Conservation (phyloP, 2,329 filamentous ascomycete genomes). For the Fusarium sp. region DNA sequence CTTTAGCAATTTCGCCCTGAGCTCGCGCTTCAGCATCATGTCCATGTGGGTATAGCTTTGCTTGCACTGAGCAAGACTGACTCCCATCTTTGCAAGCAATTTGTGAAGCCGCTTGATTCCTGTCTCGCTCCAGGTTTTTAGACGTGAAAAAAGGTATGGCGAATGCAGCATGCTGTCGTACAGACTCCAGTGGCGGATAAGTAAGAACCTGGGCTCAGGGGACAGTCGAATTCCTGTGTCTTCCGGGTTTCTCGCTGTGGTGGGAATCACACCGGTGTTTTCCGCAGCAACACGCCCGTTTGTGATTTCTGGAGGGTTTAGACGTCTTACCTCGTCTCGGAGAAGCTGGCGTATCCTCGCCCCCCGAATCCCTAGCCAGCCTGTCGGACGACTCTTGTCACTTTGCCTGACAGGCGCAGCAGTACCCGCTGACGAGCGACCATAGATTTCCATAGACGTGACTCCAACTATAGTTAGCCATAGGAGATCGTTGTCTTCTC, state of each 20-base stretch:
- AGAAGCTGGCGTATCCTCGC: slow-evolving; percentile 86
- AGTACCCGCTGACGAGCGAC: slow-evolving; percentile 83
- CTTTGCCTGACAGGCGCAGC: slow-evolving; percentile 68
- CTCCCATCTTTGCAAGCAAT: slow-evolving; percentile 96
- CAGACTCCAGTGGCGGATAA: slow-evolving; percentile 95
- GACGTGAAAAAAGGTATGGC: slow-evolving; percentile 88
- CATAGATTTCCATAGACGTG: slow-evolving; percentile 92
- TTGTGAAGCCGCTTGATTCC: slow-evolving; percentile 92
- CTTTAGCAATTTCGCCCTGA: slow-evolving; percentile 86
- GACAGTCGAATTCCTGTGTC: slow-evolving; percentile 93
- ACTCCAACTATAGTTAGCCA: slow-evolving; percentile 97
- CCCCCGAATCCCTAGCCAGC: slow-evolving; percentile 85
- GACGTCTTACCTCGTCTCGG: slow-evolving; percentile 90
- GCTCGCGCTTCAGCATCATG: slow-evolving; percentile 90
- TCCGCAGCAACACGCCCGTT: slow-evolving; percentile 73
- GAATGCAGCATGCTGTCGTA: slow-evolving; percentile 99
- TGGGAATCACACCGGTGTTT: slow-evolving; percentile 84
- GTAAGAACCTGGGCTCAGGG: slow-evolving; percentile 90
- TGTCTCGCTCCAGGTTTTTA: slow-evolving; percentile 94
- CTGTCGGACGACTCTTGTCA: slow-evolving; percentile 68
- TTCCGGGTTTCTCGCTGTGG: slow-evolving; percentile 86
- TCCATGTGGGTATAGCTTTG: slow-evolving; percentile 99
- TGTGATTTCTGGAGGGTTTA: slow-evolving; percentile 81
- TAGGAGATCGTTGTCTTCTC: slow-evolving; percentile 94
- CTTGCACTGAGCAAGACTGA: slow-evolving; percentile 91